These are phyloP conservation scores for Salvia rosmarinus DNA, from an alignment of 257 asterid species.

Conservation along the genomic window DNA sequence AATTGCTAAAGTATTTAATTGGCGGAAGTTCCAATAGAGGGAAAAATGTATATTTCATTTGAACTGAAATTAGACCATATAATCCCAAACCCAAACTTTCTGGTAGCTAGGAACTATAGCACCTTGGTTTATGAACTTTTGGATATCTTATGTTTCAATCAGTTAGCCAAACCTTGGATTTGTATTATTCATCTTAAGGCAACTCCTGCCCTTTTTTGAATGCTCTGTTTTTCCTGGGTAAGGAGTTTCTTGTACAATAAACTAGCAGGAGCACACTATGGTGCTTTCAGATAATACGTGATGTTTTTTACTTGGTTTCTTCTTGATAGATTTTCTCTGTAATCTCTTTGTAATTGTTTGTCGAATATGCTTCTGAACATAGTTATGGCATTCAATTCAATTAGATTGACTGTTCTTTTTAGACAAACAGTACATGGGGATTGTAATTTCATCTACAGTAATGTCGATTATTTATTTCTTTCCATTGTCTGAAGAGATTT, in stretches of 20 bases:
- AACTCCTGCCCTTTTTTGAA: background rate
- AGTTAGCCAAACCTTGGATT: background rate
- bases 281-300: background rate
- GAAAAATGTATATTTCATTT: background rate
- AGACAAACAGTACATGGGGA: background rate
- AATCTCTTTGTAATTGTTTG: background rate
- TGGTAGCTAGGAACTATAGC: background rate
- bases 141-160: background rate
- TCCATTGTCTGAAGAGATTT: background rate
- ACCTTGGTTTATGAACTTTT: background rate
- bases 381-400: background rate
- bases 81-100: background rate
- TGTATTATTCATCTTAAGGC: background rate
- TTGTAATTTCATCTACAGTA: background rate
- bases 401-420: background rate
- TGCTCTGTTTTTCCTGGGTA: background rate
- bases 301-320: background rate
- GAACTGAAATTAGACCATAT: background rate
- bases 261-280: background rate
- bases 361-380: background rate
- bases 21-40: background rate
- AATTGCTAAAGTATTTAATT: background rate
- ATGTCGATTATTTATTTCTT: background rate
- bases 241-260: background rate
- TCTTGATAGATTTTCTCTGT: background rate